Conservation (phyloP, 768 basidiomycete genomes). For the Hericium coralloides region DNA sequence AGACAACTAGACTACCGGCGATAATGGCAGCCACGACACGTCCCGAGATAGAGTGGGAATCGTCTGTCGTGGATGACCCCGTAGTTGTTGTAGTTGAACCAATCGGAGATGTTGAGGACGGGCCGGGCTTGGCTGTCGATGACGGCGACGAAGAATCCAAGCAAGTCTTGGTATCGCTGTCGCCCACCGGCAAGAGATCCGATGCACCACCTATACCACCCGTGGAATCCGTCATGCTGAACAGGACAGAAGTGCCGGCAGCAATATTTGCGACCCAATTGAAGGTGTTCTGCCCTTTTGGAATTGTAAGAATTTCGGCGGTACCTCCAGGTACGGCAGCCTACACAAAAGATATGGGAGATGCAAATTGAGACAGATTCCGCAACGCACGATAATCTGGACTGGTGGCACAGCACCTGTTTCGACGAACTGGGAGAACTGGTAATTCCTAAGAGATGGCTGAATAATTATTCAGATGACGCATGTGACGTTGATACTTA, state of each 20-base stretch:
- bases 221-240: constrained; percentile 42
- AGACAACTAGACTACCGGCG: not conserved
- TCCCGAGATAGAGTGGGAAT: not conserved
- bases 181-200: constrained; percentile 38
- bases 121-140: constrained; percentile 26
- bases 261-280: constrained; percentile 46
- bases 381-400: not conserved
- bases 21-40: not conserved
- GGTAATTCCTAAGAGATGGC: not conserved
- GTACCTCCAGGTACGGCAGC: constrained; percentile 50
- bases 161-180: constrained; percentile 41
- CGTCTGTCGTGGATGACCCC: not conserved
- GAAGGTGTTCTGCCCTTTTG: constrained; percentile 27
- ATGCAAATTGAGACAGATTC: not conserved
- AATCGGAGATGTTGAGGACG: constrained; percentile 5
- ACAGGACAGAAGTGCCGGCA: constrained; percentile 50
- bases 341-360: not conserved
- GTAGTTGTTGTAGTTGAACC: constrained; percentile 17
- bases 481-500: constrained; percentile 19
- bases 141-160: constrained; percentile 44
- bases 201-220: constrained; percentile 52
- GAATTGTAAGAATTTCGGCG: constrained; percentile 35
- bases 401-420: not conserved
- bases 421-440: constrained; percentile 26
- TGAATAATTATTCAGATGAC: not conserved